Evolutionary conservation across 2,329 filamentous ascomycete species (phyloP).

Genomic region (Colletotrichum horii): DNA sequence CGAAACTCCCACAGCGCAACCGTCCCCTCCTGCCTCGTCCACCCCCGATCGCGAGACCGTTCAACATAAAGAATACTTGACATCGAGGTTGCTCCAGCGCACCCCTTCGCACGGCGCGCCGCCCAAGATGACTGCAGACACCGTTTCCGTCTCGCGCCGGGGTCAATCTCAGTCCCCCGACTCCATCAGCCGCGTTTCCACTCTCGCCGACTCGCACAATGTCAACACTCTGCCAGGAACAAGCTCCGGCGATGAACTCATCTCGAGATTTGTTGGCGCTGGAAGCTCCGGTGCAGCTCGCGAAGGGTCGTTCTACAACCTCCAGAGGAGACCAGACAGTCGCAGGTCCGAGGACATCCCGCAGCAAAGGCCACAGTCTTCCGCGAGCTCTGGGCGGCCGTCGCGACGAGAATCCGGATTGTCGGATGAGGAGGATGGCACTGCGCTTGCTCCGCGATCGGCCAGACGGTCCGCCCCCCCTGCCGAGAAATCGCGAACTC

Average conservation of each 20-base stretch:
- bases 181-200: slow-evolving; percentile 43
- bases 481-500: slow-evolving; percentile 68
- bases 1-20: slow-evolving; percentile 24
- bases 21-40: slow-evolving; percentile 21
- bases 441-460: slow-evolving; percentile 52
- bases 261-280: slow-evolving; percentile 64
- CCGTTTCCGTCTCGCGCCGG: slow-evolving; percentile 49
- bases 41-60: slow-evolving; percentile 45
- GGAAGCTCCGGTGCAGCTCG: slow-evolving; percentile 53
- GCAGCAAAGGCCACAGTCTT: slow-evolving; percentile 45
- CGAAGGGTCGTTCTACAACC: slow-evolving; percentile 58
- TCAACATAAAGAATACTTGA: slow-evolving; percentile 69
- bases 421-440: slow-evolving; percentile 41
- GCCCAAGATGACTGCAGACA: slow-evolving; percentile 69
- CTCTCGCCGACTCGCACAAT: slow-evolving; percentile 37
- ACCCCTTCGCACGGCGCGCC: slow-evolving; percentile 66
- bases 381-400: slow-evolving; percentile 37
- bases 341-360: slow-evolving; percentile 37
- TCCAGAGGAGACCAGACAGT: slow-evolving; percentile 30
- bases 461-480: slow-evolving; percentile 44
- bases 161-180: slow-evolving; percentile 35
- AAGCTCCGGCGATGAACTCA: slow-evolving; percentile 39
- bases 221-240: slow-evolving; percentile 29
- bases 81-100: slow-evolving; percentile 70
- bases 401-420: neutral